Conservation (phyloP, 1,284 basidiomycete genomes). For the Cryptococcus floricola region DNA sequence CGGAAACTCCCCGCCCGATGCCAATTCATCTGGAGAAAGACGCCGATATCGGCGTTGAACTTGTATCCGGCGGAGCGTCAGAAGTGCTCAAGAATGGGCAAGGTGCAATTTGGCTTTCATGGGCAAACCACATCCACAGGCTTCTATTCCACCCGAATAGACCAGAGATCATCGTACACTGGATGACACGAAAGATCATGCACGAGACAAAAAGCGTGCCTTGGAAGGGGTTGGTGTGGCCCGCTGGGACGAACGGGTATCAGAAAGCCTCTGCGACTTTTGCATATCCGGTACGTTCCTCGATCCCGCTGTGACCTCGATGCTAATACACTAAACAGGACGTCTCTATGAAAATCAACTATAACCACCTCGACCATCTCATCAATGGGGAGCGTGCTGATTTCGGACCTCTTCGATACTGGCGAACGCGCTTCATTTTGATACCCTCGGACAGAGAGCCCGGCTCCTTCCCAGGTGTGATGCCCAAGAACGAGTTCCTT, state of each 20-base stretch:
- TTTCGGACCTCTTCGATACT: conserved; percentile 72
- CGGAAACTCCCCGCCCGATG: conserved; percentile 13
- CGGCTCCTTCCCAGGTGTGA: conserved; percentile 44
- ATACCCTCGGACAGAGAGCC: conserved; percentile 74
- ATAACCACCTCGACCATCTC: conserved; percentile 53
- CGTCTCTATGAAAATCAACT: conserved; percentile 42
- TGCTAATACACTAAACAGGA: conserved; percentile 51
- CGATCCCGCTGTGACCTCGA: conserved; percentile 27
- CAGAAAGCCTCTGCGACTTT: conserved; percentile 76
- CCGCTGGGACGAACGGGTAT: conserved; percentile 79
- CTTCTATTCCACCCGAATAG: conserved; percentile 74
- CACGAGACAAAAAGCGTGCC: conserved; percentile 59
- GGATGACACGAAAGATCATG: conserved; percentile 75
- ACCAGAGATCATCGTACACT: conserved; percentile 79
- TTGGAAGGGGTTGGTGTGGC: conserved; percentile 91
- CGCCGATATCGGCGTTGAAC: conserved; percentile 51
- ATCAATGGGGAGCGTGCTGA: conserved; percentile 69
- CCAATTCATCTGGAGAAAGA: conserved; percentile 16
- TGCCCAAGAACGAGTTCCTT: conserved; percentile 64
- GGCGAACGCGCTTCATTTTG: conserved; percentile 92
- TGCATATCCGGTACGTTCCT: conserved; percentile 60
- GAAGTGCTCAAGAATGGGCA: conserved; percentile 64
- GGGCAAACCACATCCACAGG: conserved; percentile 91
- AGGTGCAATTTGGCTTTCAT: conserved; percentile 82
- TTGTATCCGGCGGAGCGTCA: conserved; percentile 57